A percentile compares a stretch with the other conserved stretches of the same genome.
These are phyloP conservation scores for Didymella arachidicola DNA, from an alignment of 2,329 filamentous ascomycete species.

Conservation along the genomic window DNA sequence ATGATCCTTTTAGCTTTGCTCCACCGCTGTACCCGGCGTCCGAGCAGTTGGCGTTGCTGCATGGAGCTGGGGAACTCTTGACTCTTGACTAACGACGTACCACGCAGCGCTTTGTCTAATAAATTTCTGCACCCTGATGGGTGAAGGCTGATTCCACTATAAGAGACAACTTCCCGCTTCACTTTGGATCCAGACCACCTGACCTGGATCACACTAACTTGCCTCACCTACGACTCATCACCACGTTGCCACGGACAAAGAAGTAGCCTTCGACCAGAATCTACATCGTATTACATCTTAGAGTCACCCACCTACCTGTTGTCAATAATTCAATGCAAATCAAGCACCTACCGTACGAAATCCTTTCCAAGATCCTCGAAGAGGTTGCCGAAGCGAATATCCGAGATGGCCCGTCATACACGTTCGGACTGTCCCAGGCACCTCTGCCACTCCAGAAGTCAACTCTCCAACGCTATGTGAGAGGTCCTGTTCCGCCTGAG, in stretches of 20 bases:
- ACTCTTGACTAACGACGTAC: slow-evolving; percentile 45
- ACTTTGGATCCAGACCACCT: slow-evolving; percentile 20
- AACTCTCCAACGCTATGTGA: slow-evolving; percentile 59
- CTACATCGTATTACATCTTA: slow-evolving; percentile 9
- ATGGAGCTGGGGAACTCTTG: slow-evolving; percentile 36
- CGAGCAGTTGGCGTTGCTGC: slow-evolving; percentile 38
- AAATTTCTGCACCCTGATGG: slow-evolving; percentile 36
- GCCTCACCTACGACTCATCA: slow-evolving; percentile 18
- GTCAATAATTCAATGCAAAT: slow-evolving; percentile 53
- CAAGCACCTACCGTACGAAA: slow-evolving; percentile 61
- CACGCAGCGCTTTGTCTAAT: slow-evolving; percentile 38
- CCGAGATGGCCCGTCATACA: slow-evolving; percentile 58
- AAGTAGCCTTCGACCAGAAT: slow-evolving; percentile 10
- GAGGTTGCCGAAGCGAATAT: slow-evolving; percentile 58
- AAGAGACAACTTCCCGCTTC: slow-evolving; percentile 31
- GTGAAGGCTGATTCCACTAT: slow-evolving; percentile 31
- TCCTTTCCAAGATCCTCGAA: slow-evolving; percentile 61
- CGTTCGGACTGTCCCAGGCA: slow-evolving; percentile 61
- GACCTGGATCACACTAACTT: slow-evolving; percentile 24
- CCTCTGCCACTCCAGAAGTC: slow-evolving; percentile 56
- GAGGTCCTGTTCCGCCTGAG: slow-evolving; percentile 60
- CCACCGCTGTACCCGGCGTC: slow-evolving; percentile 35
- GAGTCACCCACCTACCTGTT: slow-evolving; percentile 11
- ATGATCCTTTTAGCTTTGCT: slow-evolving; percentile 33
- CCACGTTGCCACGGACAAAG: slow-evolving; percentile 15